Base-by-base conservation (phyloP, 2,329 filamentous ascomycete genomes). In the Aspergillus transmontanensis region DNA sequence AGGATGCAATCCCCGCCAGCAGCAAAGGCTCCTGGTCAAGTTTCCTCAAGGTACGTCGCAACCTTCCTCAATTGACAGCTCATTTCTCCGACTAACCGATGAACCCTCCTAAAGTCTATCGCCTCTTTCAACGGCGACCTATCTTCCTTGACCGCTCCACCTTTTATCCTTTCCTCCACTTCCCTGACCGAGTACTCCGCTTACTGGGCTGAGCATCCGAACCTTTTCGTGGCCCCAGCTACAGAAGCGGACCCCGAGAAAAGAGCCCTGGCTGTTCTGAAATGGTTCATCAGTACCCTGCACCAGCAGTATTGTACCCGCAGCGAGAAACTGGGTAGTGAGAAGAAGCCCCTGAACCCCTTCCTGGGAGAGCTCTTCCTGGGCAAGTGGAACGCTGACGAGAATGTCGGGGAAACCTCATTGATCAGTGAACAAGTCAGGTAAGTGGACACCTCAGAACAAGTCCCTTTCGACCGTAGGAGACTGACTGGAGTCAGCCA, bases 301-400 rank as follows among this genome's bases (percentile, higher is more conserved):
- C 96, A 95, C 82, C 92, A 96, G 79, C 93, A 96, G 59, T 90
- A 90, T 76, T 86, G 85, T 70, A 88, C 84, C 70, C 83, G 87
- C 63, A 96, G 92, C 75, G 94, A 97, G 76, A 89, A 89, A 76
- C 79, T 89, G 67, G 93, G 93, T 57, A 95, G 93, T 74, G 94
- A 97, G 84, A 98, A 98, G 88, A 99, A 98, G 84, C 94, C 94
- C 2, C 82, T 99, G 64, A 98, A 99, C 75, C 95, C 95, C 0
- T 98, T 99, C 81, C 81, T 99, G 41, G 94, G 94, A 61, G 94
- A 99, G 82, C 86, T 98, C 39, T 98, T 97, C 80, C 80, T 98
- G 32, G 95, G 94, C 28, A 90, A 89, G 72, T 99, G 95, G 95
- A 87, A 90, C 63, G 92, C 96, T 74, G 85, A 87, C 54, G 87